Conservation (phyloP, 257 asterid species). For the Gentiana macrophylla region DNA sequence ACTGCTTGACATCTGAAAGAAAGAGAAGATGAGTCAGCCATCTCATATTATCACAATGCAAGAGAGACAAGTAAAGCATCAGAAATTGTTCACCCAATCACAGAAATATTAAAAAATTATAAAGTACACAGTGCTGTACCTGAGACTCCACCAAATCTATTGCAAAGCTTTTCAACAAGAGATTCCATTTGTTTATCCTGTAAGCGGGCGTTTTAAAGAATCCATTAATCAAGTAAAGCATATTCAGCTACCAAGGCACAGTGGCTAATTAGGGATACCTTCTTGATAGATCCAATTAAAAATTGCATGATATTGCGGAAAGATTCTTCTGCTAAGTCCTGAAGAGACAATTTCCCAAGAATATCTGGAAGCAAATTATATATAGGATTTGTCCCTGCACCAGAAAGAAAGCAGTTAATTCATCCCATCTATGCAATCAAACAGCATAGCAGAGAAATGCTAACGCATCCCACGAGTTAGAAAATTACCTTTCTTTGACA, state of each 20-base stretch:
- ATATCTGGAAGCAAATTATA: slow-evolving; percentile 97
- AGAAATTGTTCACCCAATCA: no score
- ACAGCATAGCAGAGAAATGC: neutral
- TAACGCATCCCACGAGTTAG: neutral
- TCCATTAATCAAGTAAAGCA: slow-evolving; percentile 5
- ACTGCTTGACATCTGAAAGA: slow-evolving; percentile 62
- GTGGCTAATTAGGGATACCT: slow-evolving; percentile 30
- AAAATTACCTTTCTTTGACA: slow-evolving; percentile 77
- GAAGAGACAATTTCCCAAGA: slow-evolving; percentile 73
- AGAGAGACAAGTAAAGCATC: neutral
- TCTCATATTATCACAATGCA: neutral
- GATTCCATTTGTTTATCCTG: slow-evolving; percentile 99
- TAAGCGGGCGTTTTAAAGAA: slow-evolving; percentile 12
- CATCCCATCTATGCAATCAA: neutral
- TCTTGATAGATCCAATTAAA: slow-evolving; percentile 80
- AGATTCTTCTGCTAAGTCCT: slow-evolving; percentile 62
- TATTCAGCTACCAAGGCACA: neutral
- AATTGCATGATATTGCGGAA: slow-evolving; percentile 97
- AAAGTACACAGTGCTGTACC: slow-evolving; percentile 32
- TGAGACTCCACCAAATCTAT: slow-evolving; percentile 80
- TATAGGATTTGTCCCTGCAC: slow-evolving; percentile 84
- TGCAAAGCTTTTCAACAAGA: slow-evolving; percentile 94
- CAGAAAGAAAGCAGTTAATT: slow-evolving; percentile 13
- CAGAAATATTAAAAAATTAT: neutral
- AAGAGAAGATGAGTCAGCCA: neutral